phyloP scores from a whole-genome alignment of 441 rosid genomes.

The Pelargonium cotyledonis region DNA sequence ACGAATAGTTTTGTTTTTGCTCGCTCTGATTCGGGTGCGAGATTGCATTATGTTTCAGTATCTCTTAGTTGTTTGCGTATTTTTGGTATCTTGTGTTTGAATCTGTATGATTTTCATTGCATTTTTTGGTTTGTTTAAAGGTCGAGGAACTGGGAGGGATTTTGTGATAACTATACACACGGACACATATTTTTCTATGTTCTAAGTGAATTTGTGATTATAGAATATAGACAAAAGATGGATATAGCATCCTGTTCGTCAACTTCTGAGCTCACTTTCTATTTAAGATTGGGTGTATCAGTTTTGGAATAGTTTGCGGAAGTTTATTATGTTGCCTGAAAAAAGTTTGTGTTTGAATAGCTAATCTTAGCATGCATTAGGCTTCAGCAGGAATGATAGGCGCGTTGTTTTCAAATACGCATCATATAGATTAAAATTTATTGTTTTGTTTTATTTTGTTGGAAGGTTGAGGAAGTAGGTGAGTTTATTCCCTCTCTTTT shows the following conservation, averaged over 20 bases:
- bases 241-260: slow-evolving; percentile 38
- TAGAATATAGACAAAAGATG: slow-evolving; percentile 24
- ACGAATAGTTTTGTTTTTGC: background rate
- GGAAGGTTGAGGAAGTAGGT: too few species aligned
- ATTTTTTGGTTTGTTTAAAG: slow-evolving; percentile 5
- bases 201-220: slow-evolving; percentile 3
- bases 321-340: slow-evolving; percentile 28
- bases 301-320: slow-evolving; percentile 26
- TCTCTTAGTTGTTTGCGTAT: background rate
- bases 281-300: slow-evolving; percentile 22
- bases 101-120: too few species aligned
- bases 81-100: background rate
- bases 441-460: too few species aligned
- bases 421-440: too few species aligned
- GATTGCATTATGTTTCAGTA: background rate
- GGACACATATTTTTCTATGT: background rate
- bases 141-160: slow-evolving; percentile 10
- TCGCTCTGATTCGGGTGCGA: background rate
- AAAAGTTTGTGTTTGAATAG: slow-evolving; percentile 25
- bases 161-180: background rate
- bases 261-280: slow-evolving; percentile 34
- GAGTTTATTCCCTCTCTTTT: too few species aligned
- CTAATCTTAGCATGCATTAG: background rate
- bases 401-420: too few species aligned
- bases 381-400: too few species aligned